Evolutionary conservation across 805 yeast species (phyloP).

Genomic region (Clavispora fructus): DNA sequence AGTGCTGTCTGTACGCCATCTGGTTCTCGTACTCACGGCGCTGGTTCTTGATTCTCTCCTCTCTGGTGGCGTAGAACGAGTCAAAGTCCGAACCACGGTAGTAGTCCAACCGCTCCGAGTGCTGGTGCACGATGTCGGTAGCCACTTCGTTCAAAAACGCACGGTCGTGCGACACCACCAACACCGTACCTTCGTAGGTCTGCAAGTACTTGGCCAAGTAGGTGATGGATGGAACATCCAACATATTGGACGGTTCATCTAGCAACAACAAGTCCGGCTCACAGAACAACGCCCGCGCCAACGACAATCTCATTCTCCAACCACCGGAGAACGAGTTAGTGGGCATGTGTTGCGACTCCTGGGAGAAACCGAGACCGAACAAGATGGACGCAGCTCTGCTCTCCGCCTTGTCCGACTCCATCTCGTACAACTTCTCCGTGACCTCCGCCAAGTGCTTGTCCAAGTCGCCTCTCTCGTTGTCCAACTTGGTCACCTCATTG

Average conservation of each 20-base stretch:
- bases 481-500: conserved; percentile 70
- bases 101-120: conserved; percentile 93
- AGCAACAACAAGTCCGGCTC: conserved; percentile 87
- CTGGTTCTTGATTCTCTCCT: conserved; percentile 91
- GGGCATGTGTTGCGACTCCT: conserved; percentile 74
- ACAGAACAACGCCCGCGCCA: conserved; percentile 96
- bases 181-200: conserved; percentile 84
- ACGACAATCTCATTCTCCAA: conserved; percentile 99
- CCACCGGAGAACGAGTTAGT: conserved; percentile 98
- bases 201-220: conserved; percentile 86
- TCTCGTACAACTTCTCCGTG: conserved; percentile 76
- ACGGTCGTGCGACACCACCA: conserved; percentile 97
- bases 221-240: conserved; percentile 98
- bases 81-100: conserved; percentile 93
- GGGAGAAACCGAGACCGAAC: conserved; percentile 89
- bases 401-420: conserved; percentile 97
- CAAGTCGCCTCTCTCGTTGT: conserved; percentile 85
- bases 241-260: conserved; percentile 99
- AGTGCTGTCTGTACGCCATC: conserved; percentile 90
- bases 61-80: conserved; percentile 85
- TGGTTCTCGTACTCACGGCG: conserved; percentile 95
- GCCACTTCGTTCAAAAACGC: conserved; percentile 97
- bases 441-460: conserved; percentile 74
- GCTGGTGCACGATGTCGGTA: conserved; percentile 96
- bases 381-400: conserved; percentile 92